Conservation (phyloP, 768 basidiomycete genomes). For the Mrakia gelida region DNA sequence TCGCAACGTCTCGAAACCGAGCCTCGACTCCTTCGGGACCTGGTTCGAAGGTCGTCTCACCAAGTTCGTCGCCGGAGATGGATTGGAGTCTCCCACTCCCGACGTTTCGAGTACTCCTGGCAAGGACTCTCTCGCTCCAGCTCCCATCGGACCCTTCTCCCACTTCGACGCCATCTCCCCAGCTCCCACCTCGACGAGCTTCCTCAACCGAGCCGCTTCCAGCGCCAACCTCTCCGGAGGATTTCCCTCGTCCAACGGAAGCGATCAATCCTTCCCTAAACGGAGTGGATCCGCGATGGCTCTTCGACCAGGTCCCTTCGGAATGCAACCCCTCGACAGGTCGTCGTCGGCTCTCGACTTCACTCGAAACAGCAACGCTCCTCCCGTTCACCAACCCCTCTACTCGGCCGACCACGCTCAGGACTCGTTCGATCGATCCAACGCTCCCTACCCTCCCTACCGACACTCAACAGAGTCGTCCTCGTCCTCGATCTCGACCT, state of each 20-base stretch:
- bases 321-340: slow-evolving; percentile 55
- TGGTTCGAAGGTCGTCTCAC: slow-evolving; percentile 91
- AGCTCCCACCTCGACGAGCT: slow-evolving; percentile 44
- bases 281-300: slow-evolving; percentile 70
- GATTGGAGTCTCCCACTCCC: slow-evolving; percentile 35
- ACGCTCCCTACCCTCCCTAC: neutral
- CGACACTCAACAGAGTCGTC: slow-evolving; percentile 6
- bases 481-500: slow-evolving; percentile 1
- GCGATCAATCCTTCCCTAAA: slow-evolving; percentile 49
- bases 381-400: slow-evolving; percentile 32
- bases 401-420: slow-evolving; percentile 13
- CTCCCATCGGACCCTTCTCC: slow-evolving; percentile 70
- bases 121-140: neutral
- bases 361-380: slow-evolving; percentile 47
- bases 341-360: slow-evolving; percentile 76
- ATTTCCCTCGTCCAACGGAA: slow-evolving; percentile 17
- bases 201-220: slow-evolving; percentile 38
- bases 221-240: slow-evolving; percentile 36
- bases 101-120: neutral
- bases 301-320: slow-evolving; percentile 48
- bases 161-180: slow-evolving; percentile 92
- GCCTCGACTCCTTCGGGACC: slow-evolving; percentile 80
- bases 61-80: slow-evolving; percentile 90
- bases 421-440: neutral
- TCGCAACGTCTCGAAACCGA: slow-evolving; percentile 81